A percentile compares a stretch with the other conserved stretches of the same genome.
phyloP scores from a whole-genome alignment of 2,329 filamentous ascomycete genomes.

The Colletotrichum sp. region DNA sequence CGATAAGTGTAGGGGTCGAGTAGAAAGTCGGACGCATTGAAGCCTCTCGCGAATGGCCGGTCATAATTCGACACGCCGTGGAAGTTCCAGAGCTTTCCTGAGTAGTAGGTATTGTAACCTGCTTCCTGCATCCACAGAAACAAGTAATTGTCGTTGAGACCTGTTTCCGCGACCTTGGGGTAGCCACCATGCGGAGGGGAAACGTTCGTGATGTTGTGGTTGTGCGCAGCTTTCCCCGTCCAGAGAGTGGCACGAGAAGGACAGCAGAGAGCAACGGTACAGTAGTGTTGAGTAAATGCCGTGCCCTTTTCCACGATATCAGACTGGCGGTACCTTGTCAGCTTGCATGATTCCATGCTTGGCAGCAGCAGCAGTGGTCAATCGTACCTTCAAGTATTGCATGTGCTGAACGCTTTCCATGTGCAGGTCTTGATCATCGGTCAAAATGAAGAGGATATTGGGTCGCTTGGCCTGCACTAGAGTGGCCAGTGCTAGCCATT shows the following conservation, averaged over 20 bases:
- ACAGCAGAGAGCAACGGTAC: constrained; percentile 31
- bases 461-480: background rate
- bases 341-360: background rate
- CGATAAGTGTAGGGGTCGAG: constrained; percentile 72
- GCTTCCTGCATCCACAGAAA: constrained; percentile 55
- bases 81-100: constrained; percentile 58
- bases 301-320: constrained; percentile 23
- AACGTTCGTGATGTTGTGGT: constrained; percentile 30
- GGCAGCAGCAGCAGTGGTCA: background rate
- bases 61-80: constrained; percentile 54
- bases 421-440: background rate
- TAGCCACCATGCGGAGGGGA: constrained; percentile 32
- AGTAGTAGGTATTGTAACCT: constrained; percentile 59
- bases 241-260: constrained; percentile 28
- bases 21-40: constrained; percentile 59
- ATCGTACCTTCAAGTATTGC: background rate
- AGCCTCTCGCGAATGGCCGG: constrained; percentile 57
- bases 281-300: constrained; percentile 31
- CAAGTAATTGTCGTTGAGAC: constrained; percentile 54
- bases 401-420: background rate
- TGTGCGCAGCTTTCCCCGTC: constrained; percentile 29
- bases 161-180: constrained; percentile 54
- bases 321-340: background rate
- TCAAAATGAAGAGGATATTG: background rate
- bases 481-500: background rate